Percentiles rank a stretch among this genome's conserved stretches.
Evolutionary conservation across 2,329 filamentous ascomycete genomes (phyloP).

Genomic region (Gremmenia infestans): DNA sequence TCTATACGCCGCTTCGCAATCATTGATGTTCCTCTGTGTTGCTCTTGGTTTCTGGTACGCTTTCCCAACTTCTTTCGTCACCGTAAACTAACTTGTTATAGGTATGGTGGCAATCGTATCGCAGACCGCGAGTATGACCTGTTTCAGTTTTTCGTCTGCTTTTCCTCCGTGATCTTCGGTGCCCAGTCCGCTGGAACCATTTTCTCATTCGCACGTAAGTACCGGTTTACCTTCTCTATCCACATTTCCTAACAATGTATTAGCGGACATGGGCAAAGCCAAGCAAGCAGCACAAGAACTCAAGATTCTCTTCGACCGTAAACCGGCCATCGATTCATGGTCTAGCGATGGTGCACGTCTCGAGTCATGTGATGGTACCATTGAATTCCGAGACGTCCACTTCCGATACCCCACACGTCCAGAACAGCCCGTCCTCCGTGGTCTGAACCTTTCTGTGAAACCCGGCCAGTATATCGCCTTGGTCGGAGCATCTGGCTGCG

Average conservation of each 20-base stretch:
- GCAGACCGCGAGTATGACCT: slow-evolving; percentile 64
- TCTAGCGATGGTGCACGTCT: slow-evolving; percentile 61
- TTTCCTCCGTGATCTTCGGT: slow-evolving; percentile 82
- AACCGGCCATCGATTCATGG: slow-evolving; percentile 80
- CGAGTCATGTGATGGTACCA: slow-evolving; percentile 61
- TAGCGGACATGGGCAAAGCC: slow-evolving; percentile 83
- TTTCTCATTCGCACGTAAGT: slow-evolving; percentile 70
- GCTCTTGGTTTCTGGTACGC: slow-evolving; percentile 77
- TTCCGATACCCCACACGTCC: slow-evolving; percentile 91
- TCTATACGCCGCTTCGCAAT: slow-evolving; percentile 82
- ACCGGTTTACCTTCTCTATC: slow-evolving; percentile 5
- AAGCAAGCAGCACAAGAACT: slow-evolving; percentile 77
- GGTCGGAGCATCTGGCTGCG: slow-evolving; percentile 90
- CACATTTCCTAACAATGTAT: slow-evolving; percentile 9
- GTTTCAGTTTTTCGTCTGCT: slow-evolving; percentile 91
- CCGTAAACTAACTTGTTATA: slow-evolving; percentile 6
- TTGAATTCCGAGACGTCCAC: slow-evolving; percentile 90
- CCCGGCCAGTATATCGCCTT: slow-evolving; percentile 83
- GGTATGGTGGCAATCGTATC: slow-evolving; percentile 74
- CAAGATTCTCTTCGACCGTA: slow-evolving; percentile 77
- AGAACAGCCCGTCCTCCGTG: slow-evolving; percentile 86
- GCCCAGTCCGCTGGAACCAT: slow-evolving; percentile 86
- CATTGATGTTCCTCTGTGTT: slow-evolving; percentile 75
- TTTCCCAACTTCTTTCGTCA: background rate
- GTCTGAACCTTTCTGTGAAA: slow-evolving; percentile 67